Evolutionary conservation across 441 rosid genomes (phyloP), one percentile per base, ranked within the genome.

Genomic region (Euphorbia celastroides): DNA sequence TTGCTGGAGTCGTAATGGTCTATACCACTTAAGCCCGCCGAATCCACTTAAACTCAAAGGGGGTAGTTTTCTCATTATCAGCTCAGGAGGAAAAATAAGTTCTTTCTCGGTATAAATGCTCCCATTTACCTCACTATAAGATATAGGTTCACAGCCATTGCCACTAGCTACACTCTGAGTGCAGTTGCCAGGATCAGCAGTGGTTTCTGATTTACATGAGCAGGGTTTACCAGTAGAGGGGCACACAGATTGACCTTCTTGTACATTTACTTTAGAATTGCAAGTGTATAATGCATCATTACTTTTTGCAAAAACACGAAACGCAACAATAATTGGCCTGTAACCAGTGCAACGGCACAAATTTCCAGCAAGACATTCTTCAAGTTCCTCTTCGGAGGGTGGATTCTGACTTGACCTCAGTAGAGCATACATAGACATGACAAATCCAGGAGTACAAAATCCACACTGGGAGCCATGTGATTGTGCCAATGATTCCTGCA

Each of bases 401-500:
- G 81, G 80, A 46, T 75, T 76, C 71, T 72, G 77, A 77, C 84
- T 84, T 48, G 96, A 88, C 83, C 97, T 87, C 65, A 94, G 67
- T 26, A 94, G 77, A 0, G 92, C 90, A 31, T 91, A 94, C 89
- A 94, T 79, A 1, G 97, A 91, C 99, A 94, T 91, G 69, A 91
- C 76, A 81, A 94, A 94, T 38, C 97, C 99, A 50, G 99, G 99
- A 31, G 99, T 94, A 69, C 99, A 94, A 80, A 91, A 94, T 70
- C 99, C 99, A 80, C 99, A 94, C 60, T 94, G 99, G 13, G 97
- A 89, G 58, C 99, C 99, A 79, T 91, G 99, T 71, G 81, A 72
- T 5, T 72, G 71, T 27, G 87, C 96, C 78, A 94, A 68, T 28
- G 89, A 82, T 78, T 94, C 93, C 99, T 94, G 85, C 64, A 64